These are phyloP conservation scores for Podosphaera leucotricha DNA, from an alignment of 2,329 filamentous ascomycete genomes.

Conservation along the genomic window DNA sequence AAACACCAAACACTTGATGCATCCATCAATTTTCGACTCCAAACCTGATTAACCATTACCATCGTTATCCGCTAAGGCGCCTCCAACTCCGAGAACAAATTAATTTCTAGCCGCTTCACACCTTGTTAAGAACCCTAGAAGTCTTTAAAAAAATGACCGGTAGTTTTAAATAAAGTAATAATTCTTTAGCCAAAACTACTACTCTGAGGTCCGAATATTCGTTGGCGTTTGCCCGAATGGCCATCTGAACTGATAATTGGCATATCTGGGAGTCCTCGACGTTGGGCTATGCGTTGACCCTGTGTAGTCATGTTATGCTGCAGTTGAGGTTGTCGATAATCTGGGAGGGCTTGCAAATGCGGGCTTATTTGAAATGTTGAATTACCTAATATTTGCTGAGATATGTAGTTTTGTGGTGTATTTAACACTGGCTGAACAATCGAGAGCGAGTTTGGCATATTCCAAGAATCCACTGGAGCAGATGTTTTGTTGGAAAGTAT, in stretches of 20 bases:
- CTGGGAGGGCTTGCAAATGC: neutral
- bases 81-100: no score
- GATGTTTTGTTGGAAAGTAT: slow-evolving; percentile 15
- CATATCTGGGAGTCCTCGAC: slow-evolving; percentile 15
- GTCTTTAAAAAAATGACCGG: no score
- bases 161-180: neutral
- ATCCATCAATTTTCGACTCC: no score
- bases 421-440: slow-evolving; percentile 12
- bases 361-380: slow-evolving; percentile 11
- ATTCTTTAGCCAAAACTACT: slow-evolving; percentile 10
- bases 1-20: no score
- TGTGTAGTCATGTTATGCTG: slow-evolving; percentile 10
- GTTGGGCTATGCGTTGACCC: slow-evolving; percentile 9
- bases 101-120: no score
- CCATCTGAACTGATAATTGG: slow-evolving; percentile 8
- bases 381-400: slow-evolving; percentile 11
- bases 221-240: slow-evolving; percentile 14
- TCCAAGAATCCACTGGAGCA: slow-evolving; percentile 13
- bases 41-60: no score
- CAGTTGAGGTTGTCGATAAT: slow-evolving; percentile 1
- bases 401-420: slow-evolving; percentile 9
- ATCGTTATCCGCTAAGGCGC: no score
- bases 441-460: slow-evolving; percentile 14
- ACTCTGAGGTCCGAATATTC: slow-evolving; percentile 11
- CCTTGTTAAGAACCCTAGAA: no score